Evolutionary conservation across 768 basidiomycete genomes (phyloP), one percentile per base, ranked within the genome.

Genomic region (Pulveroboletus sp.): DNA sequence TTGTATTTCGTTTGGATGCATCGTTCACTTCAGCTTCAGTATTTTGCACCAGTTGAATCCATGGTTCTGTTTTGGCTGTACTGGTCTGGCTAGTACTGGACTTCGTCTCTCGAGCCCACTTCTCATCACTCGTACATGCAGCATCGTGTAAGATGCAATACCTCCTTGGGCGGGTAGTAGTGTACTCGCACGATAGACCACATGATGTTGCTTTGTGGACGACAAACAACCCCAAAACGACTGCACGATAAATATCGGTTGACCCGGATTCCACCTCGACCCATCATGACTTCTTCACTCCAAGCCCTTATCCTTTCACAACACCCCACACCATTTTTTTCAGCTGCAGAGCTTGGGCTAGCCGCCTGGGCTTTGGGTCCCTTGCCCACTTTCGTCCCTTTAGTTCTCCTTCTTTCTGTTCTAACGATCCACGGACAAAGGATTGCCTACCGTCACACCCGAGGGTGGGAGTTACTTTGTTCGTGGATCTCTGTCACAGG

Each of bases 401-500:
- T 73, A 2, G 54, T 71, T 0, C 43, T 72, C 2, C 53, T 68
- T 0, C 39, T 70, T 0, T 52, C 61, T 0, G 35, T 61, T 4
- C 20, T 71, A 1, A 59, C 57, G 47, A 58, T 71, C 44, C 68
- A 68, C 29, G 69, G 59, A 19, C 61, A 68, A 58, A 63, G 65
- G 16, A 62, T 68, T 47, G 56, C 57, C 31, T 51, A 12, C 40
- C 62, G 67, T 56, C 62, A 56, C 1, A 65, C 65, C 4, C 53
- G 69, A 56, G 46, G 60, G 45, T 43, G 58, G 55, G 63, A 69
- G 55, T 63, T 26, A 2, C 49, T 49, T 49, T 73, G 32, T 64
- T 79, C 48, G 55, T 72, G 64, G 50, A 19, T 70, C 12, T 59
- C 60, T 1, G 62, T 83, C 2, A 64, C 77, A 1, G 16, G 68